Evolutionary conservation across 495 filamentous ascomycete genomes (phyloP).

Genomic region (Glonium stellatum): DNA sequence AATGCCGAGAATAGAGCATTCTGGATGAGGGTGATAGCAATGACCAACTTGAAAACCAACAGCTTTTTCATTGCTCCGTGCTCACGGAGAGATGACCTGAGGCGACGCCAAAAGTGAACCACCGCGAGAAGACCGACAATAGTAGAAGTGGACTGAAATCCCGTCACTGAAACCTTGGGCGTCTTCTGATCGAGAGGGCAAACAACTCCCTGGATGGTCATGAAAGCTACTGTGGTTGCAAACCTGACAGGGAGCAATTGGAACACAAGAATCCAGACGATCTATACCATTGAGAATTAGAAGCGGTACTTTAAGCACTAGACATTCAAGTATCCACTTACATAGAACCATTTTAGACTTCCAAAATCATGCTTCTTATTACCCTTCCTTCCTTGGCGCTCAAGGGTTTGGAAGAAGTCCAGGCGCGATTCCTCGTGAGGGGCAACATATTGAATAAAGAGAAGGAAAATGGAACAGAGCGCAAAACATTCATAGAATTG

Average conservation of each 20-base stretch:
- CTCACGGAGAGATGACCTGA: neutral
- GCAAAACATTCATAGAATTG: slow-evolving; percentile 14
- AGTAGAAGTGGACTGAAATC: slow-evolving; percentile 4
- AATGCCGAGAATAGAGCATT: slow-evolving; percentile 8
- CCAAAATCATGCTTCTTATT: slow-evolving; percentile 5
- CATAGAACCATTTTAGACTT: slow-evolving; percentile 17
- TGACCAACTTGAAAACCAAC: slow-evolving; percentile 9
- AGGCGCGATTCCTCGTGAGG: slow-evolving; percentile 7
- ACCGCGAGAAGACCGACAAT: slow-evolving; percentile 1
- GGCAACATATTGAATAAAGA: slow-evolving; percentile 9
- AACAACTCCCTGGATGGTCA: slow-evolving; percentile 1
- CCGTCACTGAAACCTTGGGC: slow-evolving; percentile 1
- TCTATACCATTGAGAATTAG: neutral
- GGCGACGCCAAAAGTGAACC: slow-evolving; percentile 1
- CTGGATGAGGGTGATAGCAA: slow-evolving; percentile 11
- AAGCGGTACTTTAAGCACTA: neutral
- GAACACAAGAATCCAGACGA: slow-evolving; percentile 12
- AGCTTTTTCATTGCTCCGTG: slow-evolving; percentile 7
- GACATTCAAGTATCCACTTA: neutral
- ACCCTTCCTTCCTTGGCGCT: neutral
- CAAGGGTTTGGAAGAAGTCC: slow-evolving; percentile 8
- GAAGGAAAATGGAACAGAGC: slow-evolving; percentile 8
- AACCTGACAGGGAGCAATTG: slow-evolving; percentile 8
- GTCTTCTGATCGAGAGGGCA: slow-evolving; percentile 8
- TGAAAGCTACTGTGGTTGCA: slow-evolving; percentile 6